These are phyloP conservation scores for Bipolaris zeicola DNA, from an alignment of 2,329 filamentous ascomycete species.

Conservation along the genomic window DNA sequence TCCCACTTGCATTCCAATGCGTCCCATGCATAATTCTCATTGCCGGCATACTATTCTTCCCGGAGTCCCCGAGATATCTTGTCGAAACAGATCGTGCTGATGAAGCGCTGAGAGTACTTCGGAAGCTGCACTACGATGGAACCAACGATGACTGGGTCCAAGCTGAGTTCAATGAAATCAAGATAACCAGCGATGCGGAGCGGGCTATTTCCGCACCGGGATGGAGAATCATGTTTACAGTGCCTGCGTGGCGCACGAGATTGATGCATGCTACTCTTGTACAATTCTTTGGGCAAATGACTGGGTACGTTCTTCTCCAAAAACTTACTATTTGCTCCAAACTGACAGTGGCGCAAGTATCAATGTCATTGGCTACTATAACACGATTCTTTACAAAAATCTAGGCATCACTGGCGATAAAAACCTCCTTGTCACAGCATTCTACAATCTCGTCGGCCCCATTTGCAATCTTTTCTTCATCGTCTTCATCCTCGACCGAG, in stretches of 20 bases:
- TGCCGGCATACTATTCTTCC: constrained; percentile 51
- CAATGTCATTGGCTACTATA: constrained; percentile 68
- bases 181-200: constrained; percentile 65
- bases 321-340: background rate
- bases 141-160: constrained; percentile 63
- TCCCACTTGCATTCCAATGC: constrained; percentile 55
- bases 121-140: constrained; percentile 61
- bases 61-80: constrained; percentile 47
- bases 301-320: constrained; percentile 48
- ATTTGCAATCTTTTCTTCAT: constrained; percentile 66
- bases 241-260: constrained; percentile 64
- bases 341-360: constrained; percentile 34
- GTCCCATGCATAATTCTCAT: constrained; percentile 53
- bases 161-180: constrained; percentile 64
- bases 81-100: constrained; percentile 59
- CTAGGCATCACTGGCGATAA: constrained; percentile 62
- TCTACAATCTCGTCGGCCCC: constrained; percentile 66
- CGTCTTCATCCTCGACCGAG: constrained; percentile 60
- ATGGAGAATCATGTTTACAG: constrained; percentile 63
- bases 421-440: constrained; percentile 62
- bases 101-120: constrained; percentile 55
- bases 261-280: constrained; percentile 66
- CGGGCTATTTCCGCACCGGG: constrained; percentile 59
- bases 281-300: constrained; percentile 70
- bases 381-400: constrained; percentile 63